Percentiles rank a stretch among this genome's conserved stretches.
These are phyloP conservation scores for Chytriomyces confervae DNA, from an alignment of 192 early-diverging fungal genomes.

Conservation along the genomic window DNA sequence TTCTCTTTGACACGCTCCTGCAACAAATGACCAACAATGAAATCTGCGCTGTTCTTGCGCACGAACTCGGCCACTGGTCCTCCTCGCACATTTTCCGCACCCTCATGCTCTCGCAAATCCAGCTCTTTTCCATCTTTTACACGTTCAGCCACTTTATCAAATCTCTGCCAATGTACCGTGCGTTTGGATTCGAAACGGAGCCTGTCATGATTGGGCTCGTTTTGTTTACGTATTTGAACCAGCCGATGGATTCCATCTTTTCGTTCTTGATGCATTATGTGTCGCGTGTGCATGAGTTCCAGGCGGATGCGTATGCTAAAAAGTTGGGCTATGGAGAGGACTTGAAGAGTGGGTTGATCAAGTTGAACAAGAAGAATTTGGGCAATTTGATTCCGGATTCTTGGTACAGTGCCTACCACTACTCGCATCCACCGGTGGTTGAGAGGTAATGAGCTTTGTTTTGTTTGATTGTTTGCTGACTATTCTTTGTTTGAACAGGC, in stretches of 20 bases:
- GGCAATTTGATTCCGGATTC: constrained; percentile 70
- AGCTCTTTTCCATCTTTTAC: constrained; percentile 71
- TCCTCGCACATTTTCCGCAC: constrained; percentile 81
- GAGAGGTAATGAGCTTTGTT: constrained; percentile 65
- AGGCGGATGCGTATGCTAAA: constrained; percentile 90
- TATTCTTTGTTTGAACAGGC: neutral
- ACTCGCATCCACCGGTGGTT: constrained; percentile 89
- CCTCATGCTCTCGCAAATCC: constrained; percentile 74
- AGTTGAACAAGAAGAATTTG: constrained; percentile 89
- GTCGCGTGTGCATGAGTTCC: constrained; percentile 87
- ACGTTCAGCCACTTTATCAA: constrained; percentile 66
- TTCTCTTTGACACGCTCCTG: constrained; percentile 91
- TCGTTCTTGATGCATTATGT: constrained; percentile 79
- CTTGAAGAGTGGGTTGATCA: constrained; percentile 81
- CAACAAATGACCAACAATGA: constrained; percentile 83
- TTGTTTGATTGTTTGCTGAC: constrained; percentile 32
- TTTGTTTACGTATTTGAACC: constrained; percentile 74
- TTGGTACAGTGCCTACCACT: constrained; percentile 85
- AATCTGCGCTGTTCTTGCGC: constrained; percentile 91
- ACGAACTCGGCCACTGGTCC: constrained; percentile 97
- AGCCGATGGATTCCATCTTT: constrained; percentile 78
- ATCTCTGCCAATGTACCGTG: constrained; percentile 74
- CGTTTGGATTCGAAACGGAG: constrained; percentile 81
- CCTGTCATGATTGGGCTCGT: constrained; percentile 90
- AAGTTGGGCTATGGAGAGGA: constrained; percentile 76